These are phyloP conservation scores for Ceratobasidium sp. DNA, from an alignment of 1,284 basidiomycete genomes.

Conservation along the genomic window DNA sequence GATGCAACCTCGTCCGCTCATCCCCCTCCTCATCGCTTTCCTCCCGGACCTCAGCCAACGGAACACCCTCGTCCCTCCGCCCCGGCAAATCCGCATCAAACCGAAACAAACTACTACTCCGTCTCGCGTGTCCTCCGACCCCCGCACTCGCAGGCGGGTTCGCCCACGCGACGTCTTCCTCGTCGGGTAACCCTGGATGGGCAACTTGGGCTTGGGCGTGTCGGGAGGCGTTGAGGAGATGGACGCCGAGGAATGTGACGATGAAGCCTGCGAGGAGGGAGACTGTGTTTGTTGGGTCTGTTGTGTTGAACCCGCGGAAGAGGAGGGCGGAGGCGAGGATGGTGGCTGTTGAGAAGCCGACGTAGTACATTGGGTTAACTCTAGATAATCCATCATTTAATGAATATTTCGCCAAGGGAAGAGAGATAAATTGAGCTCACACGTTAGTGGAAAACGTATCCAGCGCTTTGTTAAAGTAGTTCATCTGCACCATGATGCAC, in stretches of 20 bases:
- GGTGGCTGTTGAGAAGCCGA: constrained; percentile 97
- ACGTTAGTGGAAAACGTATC: constrained; percentile 98
- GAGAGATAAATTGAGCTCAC: constrained; percentile 64
- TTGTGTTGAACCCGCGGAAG: constrained; percentile 97
- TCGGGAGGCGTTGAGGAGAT: constrained; percentile 87
- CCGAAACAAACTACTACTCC: constrained; percentile 60
- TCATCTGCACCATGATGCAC: constrained; percentile 97
- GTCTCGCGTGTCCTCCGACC: constrained; percentile 40
- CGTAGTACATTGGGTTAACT: constrained; percentile 99
- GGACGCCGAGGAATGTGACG: constrained; percentile 92
- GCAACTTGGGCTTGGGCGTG: constrained; percentile 59
- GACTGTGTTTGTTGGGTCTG: constrained; percentile 80
- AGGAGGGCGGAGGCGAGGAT: constrained; percentile 95
- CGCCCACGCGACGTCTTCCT: constrained; percentile 54
- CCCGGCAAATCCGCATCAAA: constrained; percentile 60
- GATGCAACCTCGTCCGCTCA: constrained; percentile 45
- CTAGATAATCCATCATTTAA: constrained; percentile 55
- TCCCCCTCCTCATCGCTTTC: constrained; percentile 52
- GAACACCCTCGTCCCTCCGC: constrained; percentile 52
- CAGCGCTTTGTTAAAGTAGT: constrained; percentile 99
- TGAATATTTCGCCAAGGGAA: constrained; percentile 32
- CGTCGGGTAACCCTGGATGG: constrained; percentile 52
- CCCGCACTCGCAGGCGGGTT: constrained; percentile 63
- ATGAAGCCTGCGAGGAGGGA: constrained; percentile 89
- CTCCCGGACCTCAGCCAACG: constrained; percentile 55